Evolutionary conservation across 2,329 filamentous ascomycete species (phyloP), one percentile per base, ranked within the genome.

Genomic region (Penicillium sp.): DNA sequence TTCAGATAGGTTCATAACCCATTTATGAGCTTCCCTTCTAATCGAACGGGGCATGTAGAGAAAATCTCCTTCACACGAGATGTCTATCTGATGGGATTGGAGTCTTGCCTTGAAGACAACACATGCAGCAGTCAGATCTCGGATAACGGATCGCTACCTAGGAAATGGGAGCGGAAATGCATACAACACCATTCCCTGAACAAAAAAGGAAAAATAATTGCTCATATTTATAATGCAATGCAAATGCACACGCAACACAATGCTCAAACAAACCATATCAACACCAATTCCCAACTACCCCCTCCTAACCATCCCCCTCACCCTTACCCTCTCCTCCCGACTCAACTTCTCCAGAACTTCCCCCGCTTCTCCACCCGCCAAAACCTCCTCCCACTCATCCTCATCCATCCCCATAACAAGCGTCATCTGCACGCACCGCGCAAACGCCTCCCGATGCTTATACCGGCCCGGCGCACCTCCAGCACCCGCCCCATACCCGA

Each of bases 361-460:
- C 57, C 73, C 72, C 61, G 75, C 73, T 51, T 78, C 73, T 37
- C 76, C 77, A 38, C 79, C 82, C 35, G 81, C 76, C 42, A 82
- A 77, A 5, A 93, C 76, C 75, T 95, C 92, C 50, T 94, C 90
- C 90, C 92, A 96, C 76, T 97, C 94, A 59, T 97, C 93, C 37
- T 95, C 91, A 73, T 97, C 93, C 92, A 97, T 96, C 67, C 93
- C 94, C 73, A 94, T 88, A 15, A 96, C 86, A 81, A 96, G 86
- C 58, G 90, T 86, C 68, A 96, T 88, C 81, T 97, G 92, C 60
- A 84, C 83, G 59, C 90, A 90, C 69, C 88, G 86, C 31, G 84
- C 82, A 78, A 97, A 96, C 3, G 85, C 77, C 71, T 96, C 92
- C 35, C 91, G 82, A 38, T 95, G 84, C 1, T 85, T 85, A 72